Base-by-base conservation (phyloP, 768 basidiomycete genomes). In the Amanita phalloides region DNA sequence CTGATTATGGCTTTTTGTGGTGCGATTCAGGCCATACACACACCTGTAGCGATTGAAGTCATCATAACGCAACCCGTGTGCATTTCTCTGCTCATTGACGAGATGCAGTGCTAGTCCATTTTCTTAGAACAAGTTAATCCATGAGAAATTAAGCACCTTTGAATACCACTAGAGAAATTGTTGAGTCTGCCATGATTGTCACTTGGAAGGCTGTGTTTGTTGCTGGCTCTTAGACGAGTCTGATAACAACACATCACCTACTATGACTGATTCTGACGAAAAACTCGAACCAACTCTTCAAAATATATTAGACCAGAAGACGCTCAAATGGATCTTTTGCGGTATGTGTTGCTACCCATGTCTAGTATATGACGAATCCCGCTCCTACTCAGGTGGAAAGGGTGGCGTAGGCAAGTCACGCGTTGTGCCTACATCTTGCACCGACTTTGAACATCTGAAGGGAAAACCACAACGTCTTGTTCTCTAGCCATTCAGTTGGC, bases 271-370 rank as follows among this genome's bases (percentile, higher is more conserved):
- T n/a, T 11, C 10, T 35, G 74, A 82, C 51, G 84, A 85, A 59
- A 72, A 76, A 1, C 78, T 95, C 38, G 76, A 79, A 13, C 82
- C 95, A 17, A 93, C 91, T 14, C 81, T 99, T 6, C 91, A 96
- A 73, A 97, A 96, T 64, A 73, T 99, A 45, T 71, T 99, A 28
- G 94, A 97, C 67, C 95, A 99, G 69, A 84, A 78, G 58, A 82
- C 84, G 21, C 69, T 97, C 55, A 96, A 97, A 66, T 99, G 95
- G 95, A 97, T 99, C 63, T 99, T 99, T 65, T 98, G 96, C 63
- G 95, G 95, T 81, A 68, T 54, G 51, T 33, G 33, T 55, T 30
- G 44, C 46, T 32, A 46, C 26, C 32, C 26, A 23, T 49, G 48
- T 37, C 49, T 36, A 36, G 36, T 26, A 37, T 43, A 23, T 44